Conservation (phyloP, 805 yeast species). For the Saturnispora sekii region DNA sequence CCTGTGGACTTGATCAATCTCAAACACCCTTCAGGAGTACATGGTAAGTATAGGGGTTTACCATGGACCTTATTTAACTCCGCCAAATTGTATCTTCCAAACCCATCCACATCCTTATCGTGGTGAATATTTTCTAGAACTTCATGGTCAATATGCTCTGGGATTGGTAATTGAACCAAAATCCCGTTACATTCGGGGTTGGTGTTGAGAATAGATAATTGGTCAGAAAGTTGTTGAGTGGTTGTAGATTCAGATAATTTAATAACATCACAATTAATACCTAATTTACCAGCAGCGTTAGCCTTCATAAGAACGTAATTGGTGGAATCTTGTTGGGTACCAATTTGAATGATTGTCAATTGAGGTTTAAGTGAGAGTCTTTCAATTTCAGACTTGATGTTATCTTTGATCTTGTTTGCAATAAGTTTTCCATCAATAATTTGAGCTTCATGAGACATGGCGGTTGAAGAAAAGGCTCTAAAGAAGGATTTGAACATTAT, state of each 20-base stretch:
- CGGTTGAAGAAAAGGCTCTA: background rate
- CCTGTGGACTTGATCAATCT: slow-evolving; percentile 50
- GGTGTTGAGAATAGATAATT: slow-evolving; percentile 36
- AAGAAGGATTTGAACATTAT: background rate
- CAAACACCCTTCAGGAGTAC: slow-evolving; percentile 78
- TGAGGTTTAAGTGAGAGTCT: slow-evolving; percentile 45
- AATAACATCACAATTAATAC: slow-evolving; percentile 50
- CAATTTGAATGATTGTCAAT: slow-evolving; percentile 67
- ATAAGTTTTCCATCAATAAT: slow-evolving; percentile 5
- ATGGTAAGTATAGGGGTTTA: slow-evolving; percentile 61
- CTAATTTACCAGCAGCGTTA: slow-evolving; percentile 66
- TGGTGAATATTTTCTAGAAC: slow-evolving; percentile 33
- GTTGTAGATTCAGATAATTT: slow-evolving; percentile 44
- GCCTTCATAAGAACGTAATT: slow-evolving; percentile 75
- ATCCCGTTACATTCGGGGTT: slow-evolving; percentile 60
- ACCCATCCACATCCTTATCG: slow-evolving; percentile 76
- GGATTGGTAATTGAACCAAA: slow-evolving; percentile 70
- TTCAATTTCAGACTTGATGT: slow-evolving; percentile 1
- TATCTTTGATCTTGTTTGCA: slow-evolving; percentile 1
- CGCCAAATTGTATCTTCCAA: slow-evolving; percentile 69
- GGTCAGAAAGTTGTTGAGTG: slow-evolving; percentile 39
- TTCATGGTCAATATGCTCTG: slow-evolving; percentile 55
- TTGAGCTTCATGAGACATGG: background rate
- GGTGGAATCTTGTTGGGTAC: slow-evolving; percentile 68
- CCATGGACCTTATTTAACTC: slow-evolving; percentile 70